Percentiles rank a stretch among this genome's conserved stretches.
These are phyloP conservation scores for Penicillium simplicissimum DNA, from an alignment of 495 filamentous ascomycete species.

Conservation along the genomic window DNA sequence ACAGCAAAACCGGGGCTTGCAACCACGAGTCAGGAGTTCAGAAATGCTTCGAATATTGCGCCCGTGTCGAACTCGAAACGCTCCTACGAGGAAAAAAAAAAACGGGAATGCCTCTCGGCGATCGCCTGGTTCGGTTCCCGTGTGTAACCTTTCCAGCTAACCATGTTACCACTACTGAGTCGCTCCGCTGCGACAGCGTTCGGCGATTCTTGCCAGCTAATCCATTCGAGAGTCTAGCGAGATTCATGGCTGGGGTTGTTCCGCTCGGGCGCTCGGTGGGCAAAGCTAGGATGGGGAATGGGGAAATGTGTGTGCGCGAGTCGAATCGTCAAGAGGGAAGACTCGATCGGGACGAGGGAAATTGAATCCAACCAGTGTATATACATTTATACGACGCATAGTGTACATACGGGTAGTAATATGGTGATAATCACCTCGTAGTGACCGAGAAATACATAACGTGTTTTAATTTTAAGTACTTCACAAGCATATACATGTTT, in stretches of 20 bases:
- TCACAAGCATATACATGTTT: neutral
- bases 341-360: neutral
- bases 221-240: neutral
- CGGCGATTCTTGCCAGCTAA: neutral
- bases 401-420: neutral
- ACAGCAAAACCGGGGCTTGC: neutral
- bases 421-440: neutral
- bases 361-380: neutral
- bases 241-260: neutral
- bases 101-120: constrained; percentile 42
- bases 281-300: constrained; percentile 15
- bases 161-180: neutral
- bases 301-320: neutral
- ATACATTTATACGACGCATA: too few relatives aligned
- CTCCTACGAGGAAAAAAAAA: neutral
- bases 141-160: constrained; percentile 5
- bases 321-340: neutral
- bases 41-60: neutral
- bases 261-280: constrained; percentile 1
- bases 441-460: neutral
- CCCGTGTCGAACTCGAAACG: neutral
- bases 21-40: neutral
- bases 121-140: constrained; percentile 29
- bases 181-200: neutral
- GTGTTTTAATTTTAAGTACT: too few relatives aligned